Conservation (phyloP, 176 grass and related monocot genomes). For the Ensete glaucum region DNA sequence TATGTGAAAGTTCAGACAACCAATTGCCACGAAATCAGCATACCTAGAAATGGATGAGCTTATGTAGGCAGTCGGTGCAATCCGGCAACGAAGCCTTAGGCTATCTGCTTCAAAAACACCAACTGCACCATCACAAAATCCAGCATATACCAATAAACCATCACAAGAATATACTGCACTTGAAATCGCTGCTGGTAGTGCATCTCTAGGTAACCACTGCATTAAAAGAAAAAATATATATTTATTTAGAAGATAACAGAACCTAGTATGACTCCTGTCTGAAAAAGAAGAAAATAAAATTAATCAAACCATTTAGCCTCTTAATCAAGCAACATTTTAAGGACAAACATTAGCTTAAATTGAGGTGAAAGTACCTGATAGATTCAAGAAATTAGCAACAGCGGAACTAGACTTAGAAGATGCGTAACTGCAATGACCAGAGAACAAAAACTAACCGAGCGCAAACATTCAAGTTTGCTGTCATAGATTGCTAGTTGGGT, state of each 20-base stretch:
- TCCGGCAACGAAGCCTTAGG: slow-evolving; percentile 70
- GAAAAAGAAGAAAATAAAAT: no score
- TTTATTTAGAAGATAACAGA: not conserved
- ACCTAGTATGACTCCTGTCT: no score
- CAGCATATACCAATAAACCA: slow-evolving; percentile 61
- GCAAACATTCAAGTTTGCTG: slow-evolving; percentile 24
- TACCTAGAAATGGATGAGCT: slow-evolving; percentile 75
- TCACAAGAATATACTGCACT: slow-evolving; percentile 98
- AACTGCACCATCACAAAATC: slow-evolving; percentile 85
- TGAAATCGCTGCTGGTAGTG: slow-evolving; percentile 74
- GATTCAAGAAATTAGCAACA: not conserved
- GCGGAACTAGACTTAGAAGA: not conserved
- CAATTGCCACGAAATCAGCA: no score
- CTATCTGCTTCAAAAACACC: slow-evolving; percentile 89
- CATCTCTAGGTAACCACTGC: slow-evolving; percentile 83
- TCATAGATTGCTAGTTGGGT: slow-evolving; percentile 26
- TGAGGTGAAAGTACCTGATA: no score
- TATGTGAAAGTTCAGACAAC: no score
- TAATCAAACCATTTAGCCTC: no score
- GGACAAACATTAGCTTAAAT: no score
- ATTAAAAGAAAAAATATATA: slow-evolving; percentile 11
- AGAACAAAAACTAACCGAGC: slow-evolving; percentile 46
- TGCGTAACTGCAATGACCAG: slow-evolving; percentile 1
- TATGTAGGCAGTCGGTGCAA: slow-evolving; percentile 74
- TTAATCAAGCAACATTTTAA: no score